Evolutionary conservation across 2,329 filamentous ascomycete genomes (phyloP), one percentile per base, ranked within the genome.

Genomic region (Apiospora koreana): DNA sequence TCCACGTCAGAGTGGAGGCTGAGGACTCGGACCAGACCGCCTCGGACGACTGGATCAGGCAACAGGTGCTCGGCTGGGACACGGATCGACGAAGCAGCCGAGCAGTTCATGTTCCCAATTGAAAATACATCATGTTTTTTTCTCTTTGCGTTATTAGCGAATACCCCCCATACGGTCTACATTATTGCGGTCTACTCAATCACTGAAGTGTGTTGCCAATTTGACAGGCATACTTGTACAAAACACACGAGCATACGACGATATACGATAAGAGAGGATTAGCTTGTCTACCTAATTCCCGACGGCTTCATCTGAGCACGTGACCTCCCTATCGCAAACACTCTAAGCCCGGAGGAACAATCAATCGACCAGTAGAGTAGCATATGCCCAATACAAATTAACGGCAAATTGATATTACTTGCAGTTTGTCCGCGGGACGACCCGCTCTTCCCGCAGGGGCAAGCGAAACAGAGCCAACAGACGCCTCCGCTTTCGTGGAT

Each of bases 11-110:
- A 1, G 72, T 79, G 46, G 75, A 72, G 28, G 71, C 69, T 10
- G 72, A 73, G 12, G 25, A 35, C 7, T 31, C 14, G n/a, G 50
- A 45, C 64, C 14, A 38, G 25, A 18, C 65, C 18, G 66, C 67
- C 0, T 31, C 50, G 28, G 73, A 71, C 14, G 75, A 77, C 14
- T 78, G 76, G 76, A 69, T 74, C 50, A 70, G 71, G 65, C 72
- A 68, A 7, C 74, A 75, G 68, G 73, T 74, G 12, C 62, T 74
- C 25, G 76, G 74, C 0, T 76, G 76, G 76, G 72, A 76, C 25
- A 70, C 72, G 5, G 68, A 69, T 7, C 69, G 66, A 65, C 28
- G 28, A 9, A 35, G 50, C 9, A 35, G 50, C 9, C 28, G 28
- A 1, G 50, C 50, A n/a, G 41, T 12, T 12, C 50, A 31, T 21